Evolutionary conservation across 306 rosid genomes (phyloP).

Genomic region (Arachis hypogaea): DNA sequence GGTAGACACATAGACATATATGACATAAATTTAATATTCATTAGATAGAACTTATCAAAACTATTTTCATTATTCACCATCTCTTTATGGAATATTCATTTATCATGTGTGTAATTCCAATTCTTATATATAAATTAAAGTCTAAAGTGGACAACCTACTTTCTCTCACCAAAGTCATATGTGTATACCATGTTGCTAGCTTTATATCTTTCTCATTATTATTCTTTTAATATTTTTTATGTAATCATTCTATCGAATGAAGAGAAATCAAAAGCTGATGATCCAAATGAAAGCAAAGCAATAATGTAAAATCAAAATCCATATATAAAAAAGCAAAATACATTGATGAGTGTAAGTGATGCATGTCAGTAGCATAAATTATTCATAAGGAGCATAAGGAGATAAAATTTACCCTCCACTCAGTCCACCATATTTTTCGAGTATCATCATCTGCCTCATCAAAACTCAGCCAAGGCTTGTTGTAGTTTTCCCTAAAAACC

Average conservation of each 20-base stretch:
- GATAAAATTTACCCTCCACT: too few species aligned
- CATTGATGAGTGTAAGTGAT: constrained; percentile 91
- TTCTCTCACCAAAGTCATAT: constrained; percentile 37
- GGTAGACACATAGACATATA: not conserved
- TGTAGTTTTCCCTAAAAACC: too few species aligned
- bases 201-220: constrained; percentile 30
- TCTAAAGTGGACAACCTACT: constrained; percentile 40
- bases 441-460: too few species aligned
- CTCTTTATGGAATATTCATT: constrained; percentile 33
- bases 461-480: too few species aligned
- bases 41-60: too few species aligned
- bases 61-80: not conserved
- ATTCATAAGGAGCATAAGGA: too few species aligned
- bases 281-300: constrained; percentile 33
- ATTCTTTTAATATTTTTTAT: constrained; percentile 43
- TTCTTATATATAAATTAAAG: constrained; percentile 29
- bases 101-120: not conserved
- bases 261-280: constrained; percentile 42
- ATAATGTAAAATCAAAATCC: constrained; percentile 40
- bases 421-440: too few species aligned
- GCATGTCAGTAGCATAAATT: constrained; percentile 74
- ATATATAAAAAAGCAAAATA: constrained; percentile 47
- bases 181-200: constrained; percentile 29
- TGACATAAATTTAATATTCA: not conserved
- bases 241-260: constrained; percentile 38